These are phyloP conservation scores for Luvunga scandens DNA, from an alignment of 345 rosid species.

Conservation along the genomic window DNA sequence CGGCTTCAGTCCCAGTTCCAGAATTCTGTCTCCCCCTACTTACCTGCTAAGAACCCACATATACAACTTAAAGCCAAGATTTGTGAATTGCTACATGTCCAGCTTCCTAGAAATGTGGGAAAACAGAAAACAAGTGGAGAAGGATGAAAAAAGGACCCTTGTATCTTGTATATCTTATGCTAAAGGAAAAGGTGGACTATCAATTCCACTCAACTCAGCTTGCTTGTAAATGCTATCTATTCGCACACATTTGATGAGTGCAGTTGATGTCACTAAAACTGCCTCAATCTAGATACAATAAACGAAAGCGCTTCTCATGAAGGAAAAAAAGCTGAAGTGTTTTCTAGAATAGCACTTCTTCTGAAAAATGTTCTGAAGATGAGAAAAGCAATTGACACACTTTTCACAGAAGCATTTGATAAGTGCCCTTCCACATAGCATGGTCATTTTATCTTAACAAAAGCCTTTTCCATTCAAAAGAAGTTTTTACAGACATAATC, in stretches of 20 bases:
- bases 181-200: background rate
- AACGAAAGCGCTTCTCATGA: background rate
- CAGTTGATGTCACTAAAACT: background rate
- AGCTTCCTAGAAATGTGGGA: background rate
- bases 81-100: background rate
- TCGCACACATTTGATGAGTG: background rate
- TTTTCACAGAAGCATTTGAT: background rate
- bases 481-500: background rate
- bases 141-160: background rate
- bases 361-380: background rate
- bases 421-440: background rate
- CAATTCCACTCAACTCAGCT: background rate
- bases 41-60: slow-evolving; percentile 19
- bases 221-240: background rate
- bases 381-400: background rate
- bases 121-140: background rate
- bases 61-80: slow-evolving; percentile 2
- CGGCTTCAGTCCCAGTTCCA: background rate
- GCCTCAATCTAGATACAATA: background rate
- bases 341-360: background rate
- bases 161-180: background rate
- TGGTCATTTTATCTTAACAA: background rate
- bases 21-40: slow-evolving; percentile 18
- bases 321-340: background rate
- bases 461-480: background rate